Evolutionary conservation across 2,329 filamentous ascomycete species (phyloP).

Genomic region (Nemania sp.): DNA sequence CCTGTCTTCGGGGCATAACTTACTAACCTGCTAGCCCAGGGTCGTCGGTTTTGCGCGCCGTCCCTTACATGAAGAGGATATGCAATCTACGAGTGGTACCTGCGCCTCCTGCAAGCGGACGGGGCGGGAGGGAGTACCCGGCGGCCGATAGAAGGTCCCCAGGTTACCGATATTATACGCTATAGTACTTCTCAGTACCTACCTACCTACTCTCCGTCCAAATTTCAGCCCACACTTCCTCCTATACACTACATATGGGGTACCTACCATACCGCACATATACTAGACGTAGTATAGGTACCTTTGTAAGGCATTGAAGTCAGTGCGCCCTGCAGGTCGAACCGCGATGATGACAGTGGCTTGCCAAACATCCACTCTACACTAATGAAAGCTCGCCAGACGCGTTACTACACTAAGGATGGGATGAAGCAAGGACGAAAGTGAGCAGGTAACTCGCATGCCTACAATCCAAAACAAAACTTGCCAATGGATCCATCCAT

Average conservation of each 20-base stretch:
- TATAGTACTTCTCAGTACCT: too few relatives aligned
- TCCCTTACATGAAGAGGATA: constrained; percentile 25
- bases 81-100: background rate
- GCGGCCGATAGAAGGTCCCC: constrained; percentile 23
- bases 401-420: background rate
- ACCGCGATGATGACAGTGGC: background rate
- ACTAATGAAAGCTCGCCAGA: background rate
- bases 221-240: too few relatives aligned
- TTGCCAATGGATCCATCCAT: constrained; percentile 11
- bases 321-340: constrained; percentile 33
- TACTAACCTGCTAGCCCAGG: background rate
- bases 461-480: constrained; percentile 9
- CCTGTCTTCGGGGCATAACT: too few relatives aligned
- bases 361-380: constrained; percentile 2
- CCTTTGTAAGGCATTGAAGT: constrained; percentile 24
- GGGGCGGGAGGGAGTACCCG: constrained; percentile 25
- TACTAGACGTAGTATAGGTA: too few relatives aligned
- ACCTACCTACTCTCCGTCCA: too few relatives aligned
- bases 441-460: too few relatives aligned
- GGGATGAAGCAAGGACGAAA: too few relatives aligned
- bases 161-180: too few relatives aligned
- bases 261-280: too few relatives aligned
- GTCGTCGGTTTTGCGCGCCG: constrained; percentile 32
- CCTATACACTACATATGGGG: too few relatives aligned
- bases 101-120: constrained; percentile 10